Evolutionary conservation across 352 stramenopile genomes (phyloP).

Genomic region (Phytophthora podocarpi): DNA sequence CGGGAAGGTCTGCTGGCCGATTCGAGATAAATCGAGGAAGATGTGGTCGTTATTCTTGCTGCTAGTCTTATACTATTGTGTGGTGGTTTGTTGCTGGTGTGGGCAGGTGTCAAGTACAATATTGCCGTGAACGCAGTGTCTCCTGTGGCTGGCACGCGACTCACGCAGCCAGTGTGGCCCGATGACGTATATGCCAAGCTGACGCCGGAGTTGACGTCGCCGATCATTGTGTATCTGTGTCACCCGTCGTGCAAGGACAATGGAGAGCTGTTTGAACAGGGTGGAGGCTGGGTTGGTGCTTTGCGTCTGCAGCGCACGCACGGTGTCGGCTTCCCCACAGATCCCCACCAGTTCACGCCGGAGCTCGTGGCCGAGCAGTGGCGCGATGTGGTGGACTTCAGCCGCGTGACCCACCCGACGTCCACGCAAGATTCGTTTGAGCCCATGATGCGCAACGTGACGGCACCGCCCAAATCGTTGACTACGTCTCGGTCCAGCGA

Average conservation of each 20-base stretch:
- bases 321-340: constrained; percentile 69
- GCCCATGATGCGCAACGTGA: constrained; percentile 77
- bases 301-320: constrained; percentile 71
- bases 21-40: not conserved
- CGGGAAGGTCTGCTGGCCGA: constrained; percentile 49
- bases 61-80: constrained; percentile 8
- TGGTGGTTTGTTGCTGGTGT: constrained; percentile 1
- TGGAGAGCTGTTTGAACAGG: constrained; percentile 64
- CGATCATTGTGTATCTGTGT: constrained; percentile 70
- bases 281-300: constrained; percentile 70
- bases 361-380: constrained; percentile 75
- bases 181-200: constrained; percentile 60
- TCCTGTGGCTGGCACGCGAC: constrained; percentile 62
- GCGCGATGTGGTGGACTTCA: constrained; percentile 67
- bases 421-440: constrained; percentile 80
- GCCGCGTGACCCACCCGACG: constrained; percentile 64
- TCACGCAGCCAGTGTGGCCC: constrained; percentile 72
- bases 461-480: constrained; percentile 52
- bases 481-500: constrained; percentile 59
- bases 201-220: constrained; percentile 65
- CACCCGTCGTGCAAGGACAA: constrained; percentile 60
- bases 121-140: constrained; percentile 76
- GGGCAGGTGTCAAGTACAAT: constrained; percentile 75
- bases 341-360: constrained; percentile 58
- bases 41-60: not conserved